Conservation (phyloP, 768 basidiomycete species). For the Xerocomellus chrysenteron region DNA sequence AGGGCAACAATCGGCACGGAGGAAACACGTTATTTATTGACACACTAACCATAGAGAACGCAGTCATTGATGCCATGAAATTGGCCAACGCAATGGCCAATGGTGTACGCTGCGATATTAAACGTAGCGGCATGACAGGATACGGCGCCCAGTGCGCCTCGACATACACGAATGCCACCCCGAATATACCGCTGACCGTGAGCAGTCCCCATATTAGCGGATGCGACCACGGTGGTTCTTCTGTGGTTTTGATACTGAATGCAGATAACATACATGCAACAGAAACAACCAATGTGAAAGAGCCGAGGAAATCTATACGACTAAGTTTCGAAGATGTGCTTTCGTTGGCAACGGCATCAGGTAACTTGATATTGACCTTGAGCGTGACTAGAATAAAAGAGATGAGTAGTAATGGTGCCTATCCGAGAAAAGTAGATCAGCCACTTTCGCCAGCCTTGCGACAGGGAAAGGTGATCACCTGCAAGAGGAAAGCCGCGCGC, state of each 20-base stretch:
- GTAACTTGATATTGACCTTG: conserved; percentile 77
- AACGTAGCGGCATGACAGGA: conserved; percentile 87
- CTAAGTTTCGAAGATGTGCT: conserved; percentile 60
- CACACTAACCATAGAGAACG: conserved; percentile 70
- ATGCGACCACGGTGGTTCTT: conserved; percentile 74
- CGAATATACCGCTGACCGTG: conserved; percentile 51
- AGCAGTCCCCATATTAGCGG: conserved; percentile 72
- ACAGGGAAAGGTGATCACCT: conserved; percentile 46
- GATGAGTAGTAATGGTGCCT: conserved; percentile 77
- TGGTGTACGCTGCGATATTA: conserved; percentile 77
- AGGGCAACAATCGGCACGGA: conserved; percentile 2
- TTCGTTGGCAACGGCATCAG: conserved; percentile 63
- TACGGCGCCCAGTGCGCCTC: conserved; percentile 77
- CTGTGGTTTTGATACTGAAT: conserved; percentile 75
- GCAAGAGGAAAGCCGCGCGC: conserved; percentile 83
- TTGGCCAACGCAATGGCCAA: conserved; percentile 79
- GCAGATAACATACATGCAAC: conserved; percentile 73
- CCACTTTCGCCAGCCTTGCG: background rate
- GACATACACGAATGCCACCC: conserved; percentile 65
- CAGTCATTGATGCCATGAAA: conserved; percentile 71
- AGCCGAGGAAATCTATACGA: conserved; percentile 85
- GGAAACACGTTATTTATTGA: background rate
- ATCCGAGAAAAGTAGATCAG: conserved; percentile 18
- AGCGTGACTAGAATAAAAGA: conserved; percentile 68
- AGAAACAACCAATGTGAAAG: conserved; percentile 69